Base-by-base conservation (phyloP, 2,329 filamentous ascomycete genomes). In the Stenocarpella maydis region DNA sequence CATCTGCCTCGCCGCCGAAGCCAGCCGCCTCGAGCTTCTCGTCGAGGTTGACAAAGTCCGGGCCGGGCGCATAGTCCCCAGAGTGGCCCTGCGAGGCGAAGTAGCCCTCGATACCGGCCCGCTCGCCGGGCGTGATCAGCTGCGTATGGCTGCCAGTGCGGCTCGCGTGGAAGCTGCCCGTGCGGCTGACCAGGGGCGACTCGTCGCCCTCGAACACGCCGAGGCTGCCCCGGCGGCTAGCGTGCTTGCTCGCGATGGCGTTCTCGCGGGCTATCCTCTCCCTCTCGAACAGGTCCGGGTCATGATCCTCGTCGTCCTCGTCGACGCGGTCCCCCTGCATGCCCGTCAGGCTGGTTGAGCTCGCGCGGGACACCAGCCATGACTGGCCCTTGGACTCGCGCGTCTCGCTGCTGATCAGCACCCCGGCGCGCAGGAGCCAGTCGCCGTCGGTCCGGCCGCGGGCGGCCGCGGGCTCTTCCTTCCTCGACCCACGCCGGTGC, bases 301-400 rank as follows among this genome's bases (percentile, higher is more conserved):
- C 58, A 10, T 41, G n/a, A 17, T 54, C 69, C 2, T 71, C 68
- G 15, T 69, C 68, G 6, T 53, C 67, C 21, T 75, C 68, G 21
- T 75, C 73, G 70, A 86, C 85, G 47, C 88, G 86, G 4, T 87
- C 86, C 4, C 81, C 84, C 9, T 79, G 81, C 75, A 85, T 78
- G 28, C 83, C 86, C 0, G 84, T 80, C 21, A 91, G 82, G 75
- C 86, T 90, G 10, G 88, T 91, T 1, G 89, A 90, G 76, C 88
- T 90, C 67, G 86, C 87, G 55, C 88, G 84, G 28, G 88, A 88
- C n/a, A 87, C 82, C 24, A 92, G 84, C 90, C 90, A 92, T 17
- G 86, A 81, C 78, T 92, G 90, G 17, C 90, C 90, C 78, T 92
- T 92, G 74, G 83, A 89, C 76, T 92, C 90, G 68, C 90, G 83